phyloP scores from a whole-genome alignment of 345 rosid species.

The Odontarrhena argentea region DNA sequence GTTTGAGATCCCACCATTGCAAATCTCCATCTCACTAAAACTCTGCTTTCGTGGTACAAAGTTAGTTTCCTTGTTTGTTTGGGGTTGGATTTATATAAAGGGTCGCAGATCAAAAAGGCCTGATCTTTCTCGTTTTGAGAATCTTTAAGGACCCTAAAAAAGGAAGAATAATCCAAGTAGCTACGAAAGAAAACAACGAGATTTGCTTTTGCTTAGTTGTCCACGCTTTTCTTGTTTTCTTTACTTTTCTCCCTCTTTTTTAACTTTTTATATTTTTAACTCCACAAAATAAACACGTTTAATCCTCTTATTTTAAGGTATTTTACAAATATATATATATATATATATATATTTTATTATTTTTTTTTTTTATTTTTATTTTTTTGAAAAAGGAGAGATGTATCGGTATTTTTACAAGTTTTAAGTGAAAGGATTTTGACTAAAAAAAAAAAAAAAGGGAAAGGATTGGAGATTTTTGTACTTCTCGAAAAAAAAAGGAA shows the following conservation, averaged over 20 bases:
- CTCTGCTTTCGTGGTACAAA: background rate
- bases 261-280: background rate
- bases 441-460: no score
- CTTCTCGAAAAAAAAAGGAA: no score
- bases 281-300: no score
- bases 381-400: no score
- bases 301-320: background rate
- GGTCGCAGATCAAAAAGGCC: conserved; percentile 21
- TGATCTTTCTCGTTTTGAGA: no score
- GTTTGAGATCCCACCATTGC: conserved; percentile 37
- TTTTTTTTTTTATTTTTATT: no score
- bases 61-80: background rate
- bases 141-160: background rate
- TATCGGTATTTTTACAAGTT: no score
- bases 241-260: background rate
- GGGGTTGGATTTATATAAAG: background rate
- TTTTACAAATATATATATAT: background rate
- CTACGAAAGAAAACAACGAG: background rate
- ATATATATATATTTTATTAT: no score
- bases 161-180: conserved; percentile 12
- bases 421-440: no score
- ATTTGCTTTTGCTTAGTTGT: conserved; percentile 13
- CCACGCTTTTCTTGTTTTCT: conserved; percentile 20
- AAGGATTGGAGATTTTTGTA: no score
- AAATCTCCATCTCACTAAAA: conserved; percentile 24